A percentile compares a stretch with the other conserved stretches of the same genome.
These are phyloP conservation scores for Aspergillus intermedius DNA, from an alignment of 2,329 filamentous ascomycete genomes.

Conservation along the genomic window DNA sequence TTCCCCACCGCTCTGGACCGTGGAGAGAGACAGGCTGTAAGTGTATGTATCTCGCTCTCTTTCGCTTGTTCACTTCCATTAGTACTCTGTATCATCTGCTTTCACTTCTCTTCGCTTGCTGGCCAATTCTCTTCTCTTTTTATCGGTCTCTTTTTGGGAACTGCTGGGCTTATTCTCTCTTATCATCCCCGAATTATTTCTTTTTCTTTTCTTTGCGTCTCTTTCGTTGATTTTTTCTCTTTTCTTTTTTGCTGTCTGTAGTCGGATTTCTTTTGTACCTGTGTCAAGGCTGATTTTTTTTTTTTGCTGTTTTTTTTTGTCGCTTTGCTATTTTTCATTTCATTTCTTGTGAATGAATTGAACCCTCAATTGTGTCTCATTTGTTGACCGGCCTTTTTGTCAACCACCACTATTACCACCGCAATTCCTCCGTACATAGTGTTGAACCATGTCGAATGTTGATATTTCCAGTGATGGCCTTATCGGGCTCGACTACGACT, in stretches of 20 bases:
- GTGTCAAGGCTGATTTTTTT: not conserved
- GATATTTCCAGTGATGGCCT: constrained; percentile 41
- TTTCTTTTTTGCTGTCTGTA: constrained; percentile 6
- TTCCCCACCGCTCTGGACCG: not conserved
- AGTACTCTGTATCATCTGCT: not conserved
- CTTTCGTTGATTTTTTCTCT: constrained; percentile 4
- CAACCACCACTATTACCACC: constrained; percentile 12
- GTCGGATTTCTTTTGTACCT: too few species aligned
- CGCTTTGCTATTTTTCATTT: constrained; percentile 3
- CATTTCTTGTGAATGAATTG: not conserved
- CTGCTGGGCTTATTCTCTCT: not conserved
- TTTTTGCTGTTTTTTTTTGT: constrained; percentile 5
- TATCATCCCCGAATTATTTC: not conserved
- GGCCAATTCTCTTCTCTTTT: not conserved
- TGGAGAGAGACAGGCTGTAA: too few species aligned
- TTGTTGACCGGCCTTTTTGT: not conserved
- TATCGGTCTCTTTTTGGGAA: not conserved
- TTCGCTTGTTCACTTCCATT: not conserved
- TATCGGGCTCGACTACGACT: constrained; percentile 43
- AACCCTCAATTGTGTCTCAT: not conserved
- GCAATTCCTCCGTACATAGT: constrained; percentile 11
- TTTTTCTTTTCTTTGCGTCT: constrained; percentile 1
- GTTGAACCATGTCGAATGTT: constrained; percentile 37
- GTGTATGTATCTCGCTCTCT: not conserved
- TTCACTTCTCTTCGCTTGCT: not conserved